Conservation (phyloP, 106 monocot genomes). For the Acorus gramineus region DNA sequence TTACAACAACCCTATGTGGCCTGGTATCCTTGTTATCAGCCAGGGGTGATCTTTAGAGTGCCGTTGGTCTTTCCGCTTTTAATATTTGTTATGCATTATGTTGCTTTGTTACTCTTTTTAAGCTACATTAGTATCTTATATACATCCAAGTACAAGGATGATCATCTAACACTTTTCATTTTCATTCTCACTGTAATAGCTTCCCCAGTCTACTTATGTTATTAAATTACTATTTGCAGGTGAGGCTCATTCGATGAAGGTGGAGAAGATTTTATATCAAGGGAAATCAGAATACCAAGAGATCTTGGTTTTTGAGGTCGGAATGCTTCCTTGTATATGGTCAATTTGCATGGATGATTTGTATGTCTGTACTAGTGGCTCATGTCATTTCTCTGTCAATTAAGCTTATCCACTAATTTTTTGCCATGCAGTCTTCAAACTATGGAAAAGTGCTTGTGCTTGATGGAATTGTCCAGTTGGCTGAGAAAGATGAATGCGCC, state of each 20-base stretch:
- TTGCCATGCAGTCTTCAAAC: constrained; percentile 44
- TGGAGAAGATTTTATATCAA: constrained; percentile 67
- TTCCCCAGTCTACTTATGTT: not conserved
- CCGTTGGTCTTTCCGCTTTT: too few species aligned
- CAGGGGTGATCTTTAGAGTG: too few species aligned
- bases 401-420: too few species aligned
- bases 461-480: constrained; percentile 94
- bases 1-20: constrained; percentile 96
- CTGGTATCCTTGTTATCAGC: constrained; percentile 34
- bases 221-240: constrained; percentile 25
- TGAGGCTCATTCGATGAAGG: constrained; percentile 87
- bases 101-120: too few species aligned
- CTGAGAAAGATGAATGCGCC: constrained; percentile 95
- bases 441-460: constrained; percentile 97
- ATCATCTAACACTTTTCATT: too few species aligned
- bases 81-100: too few species aligned
- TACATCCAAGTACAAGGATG: too few species aligned
- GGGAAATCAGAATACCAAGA: constrained; percentile 85
- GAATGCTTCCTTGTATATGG: not conserved
- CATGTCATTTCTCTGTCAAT: too few species aligned
- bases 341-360: too few species aligned
- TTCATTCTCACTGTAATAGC: not conserved
- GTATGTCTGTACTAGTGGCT: too few species aligned
- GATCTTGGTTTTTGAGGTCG: constrained; percentile 79
- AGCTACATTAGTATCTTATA: too few species aligned